These are phyloP conservation scores for Vitis rupestris DNA, from an alignment of 164 flowering plant genomes.

Conservation along the genomic window DNA sequence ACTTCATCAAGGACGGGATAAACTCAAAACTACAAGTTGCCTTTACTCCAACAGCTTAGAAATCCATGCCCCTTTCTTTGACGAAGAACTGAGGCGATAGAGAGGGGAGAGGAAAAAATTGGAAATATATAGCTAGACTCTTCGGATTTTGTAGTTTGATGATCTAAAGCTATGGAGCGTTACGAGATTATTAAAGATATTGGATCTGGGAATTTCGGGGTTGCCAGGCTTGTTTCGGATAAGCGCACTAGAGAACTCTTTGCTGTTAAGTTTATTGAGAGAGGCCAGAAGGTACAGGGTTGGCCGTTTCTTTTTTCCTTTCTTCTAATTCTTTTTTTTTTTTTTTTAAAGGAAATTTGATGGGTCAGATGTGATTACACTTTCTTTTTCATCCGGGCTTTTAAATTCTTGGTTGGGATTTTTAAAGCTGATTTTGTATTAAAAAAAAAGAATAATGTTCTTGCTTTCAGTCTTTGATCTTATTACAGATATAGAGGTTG, in stretches of 20 bases:
- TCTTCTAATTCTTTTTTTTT: background rate
- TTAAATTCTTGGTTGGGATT: background rate
- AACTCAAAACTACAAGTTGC: too few species aligned
- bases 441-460: background rate
- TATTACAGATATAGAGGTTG: background rate
- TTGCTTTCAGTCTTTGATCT: conserved; percentile 11
- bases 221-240: conserved; percentile 70
- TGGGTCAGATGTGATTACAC: background rate
- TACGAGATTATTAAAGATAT: conserved; percentile 64
- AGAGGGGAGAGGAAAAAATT: too few species aligned
- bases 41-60: too few species aligned
- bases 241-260: conserved; percentile 45
- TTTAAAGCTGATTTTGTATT: background rate
- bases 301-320: background rate
- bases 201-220: conserved; percentile 77
- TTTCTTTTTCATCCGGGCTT: background rate
- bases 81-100: too few species aligned
- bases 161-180: conserved; percentile 42
- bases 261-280: conserved; percentile 75
- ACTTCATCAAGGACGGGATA: too few species aligned
- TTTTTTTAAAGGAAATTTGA: background rate
- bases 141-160: background rate
- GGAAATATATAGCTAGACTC: too few species aligned
- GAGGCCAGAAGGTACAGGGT: conserved; percentile 58
- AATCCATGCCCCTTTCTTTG: too few species aligned